Percentiles rank a stretch among this genome's conserved stretches.
These are phyloP conservation scores for Aspergillus sp. DNA, from an alignment of 2,329 filamentous ascomycete genomes.

Conservation along the genomic window DNA sequence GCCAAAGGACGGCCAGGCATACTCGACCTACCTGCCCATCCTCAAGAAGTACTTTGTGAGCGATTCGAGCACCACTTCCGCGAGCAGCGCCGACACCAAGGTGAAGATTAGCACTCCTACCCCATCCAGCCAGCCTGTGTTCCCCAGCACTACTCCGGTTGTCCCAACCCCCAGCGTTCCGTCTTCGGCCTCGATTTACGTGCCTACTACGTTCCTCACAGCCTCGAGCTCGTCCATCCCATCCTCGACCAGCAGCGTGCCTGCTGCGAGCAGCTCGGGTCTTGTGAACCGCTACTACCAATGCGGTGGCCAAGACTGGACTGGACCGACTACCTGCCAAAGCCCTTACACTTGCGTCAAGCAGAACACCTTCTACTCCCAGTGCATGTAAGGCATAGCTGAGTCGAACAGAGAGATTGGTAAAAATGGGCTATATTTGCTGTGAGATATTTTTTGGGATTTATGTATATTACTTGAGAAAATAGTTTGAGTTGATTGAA, in stretches of 20 bases:
- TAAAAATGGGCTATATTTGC: no score
- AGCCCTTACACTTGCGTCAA: conserved; percentile 27
- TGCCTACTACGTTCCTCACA: conserved; percentile 1
- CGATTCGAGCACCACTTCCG: no score
- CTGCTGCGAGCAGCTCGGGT: conserved; percentile 7
- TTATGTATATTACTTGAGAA: no score
- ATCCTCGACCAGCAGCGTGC: conserved; percentile 2
- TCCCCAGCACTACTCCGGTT: no score
- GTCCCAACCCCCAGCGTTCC: background rate
- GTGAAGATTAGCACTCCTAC: no score
- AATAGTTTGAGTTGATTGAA: no score
- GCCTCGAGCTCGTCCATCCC: background rate
- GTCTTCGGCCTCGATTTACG: background rate
- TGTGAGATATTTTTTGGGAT: no score
- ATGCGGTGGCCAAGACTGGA: conserved; percentile 35
- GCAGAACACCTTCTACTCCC: conserved; percentile 35
- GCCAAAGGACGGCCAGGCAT: conserved; percentile 43
- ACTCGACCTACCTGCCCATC: conserved; percentile 27
- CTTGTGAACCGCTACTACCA: conserved; percentile 20
- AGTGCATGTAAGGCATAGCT: conserved; percentile 19
- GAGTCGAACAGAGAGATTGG: no score
- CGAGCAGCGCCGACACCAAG: no score
- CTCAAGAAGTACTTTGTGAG: conserved; percentile 24
- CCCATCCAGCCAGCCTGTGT: no score
- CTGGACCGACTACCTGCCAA: conserved; percentile 28